Percentiles rank a stretch among this genome's conserved stretches.
These are phyloP conservation scores for Coemansia sp. DNA, from an alignment of 192 early-diverging fungal species.

Conservation along the genomic window DNA sequence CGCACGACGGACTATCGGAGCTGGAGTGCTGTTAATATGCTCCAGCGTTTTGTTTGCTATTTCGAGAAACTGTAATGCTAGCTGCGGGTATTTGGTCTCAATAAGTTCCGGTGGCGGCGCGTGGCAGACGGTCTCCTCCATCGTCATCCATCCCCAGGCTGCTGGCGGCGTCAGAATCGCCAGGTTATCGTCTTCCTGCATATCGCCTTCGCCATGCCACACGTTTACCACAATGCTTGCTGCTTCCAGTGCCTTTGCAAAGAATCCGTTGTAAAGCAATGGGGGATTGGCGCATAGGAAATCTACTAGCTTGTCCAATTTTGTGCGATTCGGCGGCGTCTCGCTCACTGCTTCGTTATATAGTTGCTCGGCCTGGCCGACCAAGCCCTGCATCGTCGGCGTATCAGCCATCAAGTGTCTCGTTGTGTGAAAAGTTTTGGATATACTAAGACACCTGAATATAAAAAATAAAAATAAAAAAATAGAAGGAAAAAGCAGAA, in stretches of 20 bases:
- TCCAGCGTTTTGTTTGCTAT: slow-evolving; percentile 25
- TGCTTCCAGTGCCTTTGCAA: slow-evolving; percentile 38
- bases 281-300: slow-evolving; percentile 31
- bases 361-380: slow-evolving; percentile 10
- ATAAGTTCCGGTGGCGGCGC: slow-evolving; percentile 19
- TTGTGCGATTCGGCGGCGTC: slow-evolving; percentile 48
- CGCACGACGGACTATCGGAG: slow-evolving; percentile 34
- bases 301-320: slow-evolving; percentile 41
- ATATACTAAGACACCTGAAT: too few relatives aligned
- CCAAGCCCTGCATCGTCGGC: too few relatives aligned
- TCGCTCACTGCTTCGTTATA: slow-evolving; percentile 41
- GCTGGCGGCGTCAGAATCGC: slow-evolving; percentile 44
- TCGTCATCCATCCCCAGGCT: slow-evolving; percentile 50
- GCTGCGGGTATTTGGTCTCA: slow-evolving; percentile 26
- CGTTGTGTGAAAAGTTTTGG: too few relatives aligned
- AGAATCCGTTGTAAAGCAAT: slow-evolving; percentile 33
- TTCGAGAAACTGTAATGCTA: slow-evolving; percentile 27
- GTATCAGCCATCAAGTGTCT: not conserved
- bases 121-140: slow-evolving; percentile 43
- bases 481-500: too few relatives aligned
- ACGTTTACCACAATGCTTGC: slow-evolving; percentile 25
- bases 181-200: slow-evolving; percentile 29
- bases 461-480: too few relatives aligned
- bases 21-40: slow-evolving; percentile 33
- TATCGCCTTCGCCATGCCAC: slow-evolving; percentile 10